A percentile compares a stretch with the other conserved stretches of the same genome.
Conservation (phyloP, 2,329 filamentous ascomycete species). For the Rhynchosporium agropyri region DNA sequence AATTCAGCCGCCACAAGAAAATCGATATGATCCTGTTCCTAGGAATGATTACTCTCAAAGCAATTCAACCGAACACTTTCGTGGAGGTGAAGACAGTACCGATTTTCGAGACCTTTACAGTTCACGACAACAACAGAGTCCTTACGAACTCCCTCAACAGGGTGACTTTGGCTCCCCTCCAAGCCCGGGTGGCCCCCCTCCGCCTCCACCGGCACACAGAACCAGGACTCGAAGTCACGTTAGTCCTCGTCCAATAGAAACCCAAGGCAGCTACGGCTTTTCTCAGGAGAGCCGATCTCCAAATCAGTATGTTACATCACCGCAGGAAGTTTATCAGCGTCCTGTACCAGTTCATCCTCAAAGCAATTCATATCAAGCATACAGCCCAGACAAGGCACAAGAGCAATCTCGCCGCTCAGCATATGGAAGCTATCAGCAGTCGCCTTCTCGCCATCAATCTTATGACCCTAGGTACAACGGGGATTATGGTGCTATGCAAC, state of each 20-base stretch:
- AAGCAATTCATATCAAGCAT: conserved; percentile 38
- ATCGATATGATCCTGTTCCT: conserved; percentile 36
- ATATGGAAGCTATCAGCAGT: conserved; percentile 37
- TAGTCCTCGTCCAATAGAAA: conserved; percentile 33
- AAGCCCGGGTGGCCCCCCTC: conserved; percentile 42
- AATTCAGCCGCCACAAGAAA: conserved; percentile 30
- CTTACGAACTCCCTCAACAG: conserved; percentile 38
- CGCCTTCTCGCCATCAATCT: conserved; percentile 41
- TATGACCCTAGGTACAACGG: conserved; percentile 43
- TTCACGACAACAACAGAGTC: conserved; percentile 26
- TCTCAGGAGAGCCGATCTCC: conserved; percentile 25
- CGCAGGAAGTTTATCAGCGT: conserved; percentile 33
- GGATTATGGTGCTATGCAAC: conserved; percentile 50
- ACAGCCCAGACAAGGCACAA: conserved; percentile 35
- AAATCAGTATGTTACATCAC: conserved; percentile 30
- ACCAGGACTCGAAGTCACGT: conserved; percentile 34
- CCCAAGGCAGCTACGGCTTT: conserved; percentile 35
- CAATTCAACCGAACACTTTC: conserved; percentile 27
- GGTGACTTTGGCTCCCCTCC: conserved; percentile 39
- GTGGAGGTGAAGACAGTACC: conserved; percentile 30
- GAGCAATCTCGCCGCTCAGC: conserved; percentile 33
- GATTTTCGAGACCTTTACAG: conserved; percentile 35
- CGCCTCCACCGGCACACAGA: conserved; percentile 42
- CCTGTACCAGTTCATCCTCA: conserved; percentile 36
- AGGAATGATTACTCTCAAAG: conserved; percentile 31